These are phyloP conservation scores for Candida argentea DNA, from an alignment of 805 yeast species.

Conservation along the genomic window DNA sequence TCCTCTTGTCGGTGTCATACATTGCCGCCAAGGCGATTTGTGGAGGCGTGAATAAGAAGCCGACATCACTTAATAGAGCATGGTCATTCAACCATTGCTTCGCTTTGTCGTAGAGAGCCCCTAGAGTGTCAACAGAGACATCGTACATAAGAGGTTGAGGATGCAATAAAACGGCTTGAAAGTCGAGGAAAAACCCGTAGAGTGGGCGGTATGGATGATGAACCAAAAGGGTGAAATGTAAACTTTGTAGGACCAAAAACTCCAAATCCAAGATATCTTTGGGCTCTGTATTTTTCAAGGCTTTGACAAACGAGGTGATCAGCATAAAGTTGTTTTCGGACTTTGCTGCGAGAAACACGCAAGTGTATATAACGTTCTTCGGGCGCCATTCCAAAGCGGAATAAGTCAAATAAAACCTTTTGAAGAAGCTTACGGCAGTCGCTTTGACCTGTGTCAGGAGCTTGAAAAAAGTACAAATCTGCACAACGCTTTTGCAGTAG, in stretches of 20 bases:
- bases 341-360: conserved; percentile 86
- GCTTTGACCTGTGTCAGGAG: conserved; percentile 85
- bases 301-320: conserved; percentile 65
- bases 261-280: conserved; percentile 68
- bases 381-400: conserved; percentile 88
- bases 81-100: conserved; percentile 55
- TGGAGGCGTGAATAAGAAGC: conserved; percentile 81
- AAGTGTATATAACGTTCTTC: conserved; percentile 56
- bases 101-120: conserved; percentile 62
- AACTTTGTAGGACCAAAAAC: conserved; percentile 60
- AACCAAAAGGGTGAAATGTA: conserved; percentile 70
- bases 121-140: conserved; percentile 42
- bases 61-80: conserved; percentile 60
- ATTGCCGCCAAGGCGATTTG: conserved; percentile 89
- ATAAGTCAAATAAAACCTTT: conserved; percentile 68
- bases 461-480: conserved; percentile 60
- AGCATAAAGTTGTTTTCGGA: conserved; percentile 86
- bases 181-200: conserved; percentile 91
- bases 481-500: conserved; percentile 63
- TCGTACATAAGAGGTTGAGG: conserved; percentile 36
- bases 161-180: conserved; percentile 49
- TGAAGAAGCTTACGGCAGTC: conserved; percentile 76
- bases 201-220: conserved; percentile 86
- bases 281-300: conserved; percentile 58
- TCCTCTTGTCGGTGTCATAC: conserved; percentile 51